A percentile compares a stretch with the other conserved stretches of the same genome.
Evolutionary conservation across 2,329 filamentous ascomycete genomes (phyloP).

Genomic region (Myriosclerotinia duriaeana): DNA sequence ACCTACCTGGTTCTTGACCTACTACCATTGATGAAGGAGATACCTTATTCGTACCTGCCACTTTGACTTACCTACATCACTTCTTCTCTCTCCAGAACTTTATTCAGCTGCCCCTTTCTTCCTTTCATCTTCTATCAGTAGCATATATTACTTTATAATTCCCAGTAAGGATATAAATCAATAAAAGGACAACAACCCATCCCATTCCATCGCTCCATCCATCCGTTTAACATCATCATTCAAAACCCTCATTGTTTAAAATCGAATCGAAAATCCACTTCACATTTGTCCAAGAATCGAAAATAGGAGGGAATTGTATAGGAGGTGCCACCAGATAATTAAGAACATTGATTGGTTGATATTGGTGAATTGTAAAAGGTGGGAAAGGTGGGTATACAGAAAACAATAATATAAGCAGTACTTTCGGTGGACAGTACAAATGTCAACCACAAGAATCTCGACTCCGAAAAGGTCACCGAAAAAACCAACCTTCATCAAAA

Average conservation of each 20-base stretch:
- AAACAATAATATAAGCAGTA: conserved; percentile 4
- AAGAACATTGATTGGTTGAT: conserved; percentile 10
- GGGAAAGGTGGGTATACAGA: not conserved
- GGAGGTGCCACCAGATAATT: conserved; percentile 1
- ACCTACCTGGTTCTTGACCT: not conserved
- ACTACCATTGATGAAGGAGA: not conserved
- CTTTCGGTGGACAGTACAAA: conserved; percentile 8
- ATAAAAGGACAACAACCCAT: not conserved
- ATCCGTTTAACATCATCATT: not conserved
- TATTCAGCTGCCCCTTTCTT: not conserved
- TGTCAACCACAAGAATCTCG: conserved; percentile 15
- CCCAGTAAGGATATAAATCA: not conserved
- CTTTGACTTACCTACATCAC: not conserved
- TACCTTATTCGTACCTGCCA: not conserved
- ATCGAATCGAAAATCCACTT: not conserved
- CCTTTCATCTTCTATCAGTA: not conserved
- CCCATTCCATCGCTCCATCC: too few relatives aligned
- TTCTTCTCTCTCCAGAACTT: not conserved
- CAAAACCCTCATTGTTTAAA: not conserved
- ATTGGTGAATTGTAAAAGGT: conserved; percentile 13
- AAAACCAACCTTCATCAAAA: conserved; percentile 19
- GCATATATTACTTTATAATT: not conserved
- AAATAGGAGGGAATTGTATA: not conserved
- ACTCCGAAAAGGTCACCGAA: conserved; percentile 19
- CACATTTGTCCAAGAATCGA: not conserved